phyloP scores from a whole-genome alignment of 2,329 filamentous ascomycete species.

The Neospermospora avenae region DNA sequence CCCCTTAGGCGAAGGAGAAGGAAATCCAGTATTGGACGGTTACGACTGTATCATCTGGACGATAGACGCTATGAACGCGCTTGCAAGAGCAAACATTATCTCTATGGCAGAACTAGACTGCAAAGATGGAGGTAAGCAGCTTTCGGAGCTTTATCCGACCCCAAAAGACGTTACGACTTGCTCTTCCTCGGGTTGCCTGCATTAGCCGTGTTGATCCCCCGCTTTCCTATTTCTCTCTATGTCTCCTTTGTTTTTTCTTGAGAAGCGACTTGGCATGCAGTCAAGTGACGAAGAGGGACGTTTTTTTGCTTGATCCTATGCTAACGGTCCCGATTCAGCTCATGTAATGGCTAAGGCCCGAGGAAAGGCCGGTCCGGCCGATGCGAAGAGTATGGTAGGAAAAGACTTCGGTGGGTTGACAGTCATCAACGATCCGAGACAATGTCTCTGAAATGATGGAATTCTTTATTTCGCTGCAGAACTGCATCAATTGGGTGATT shows the following conservation, averaged over 20 bases:
- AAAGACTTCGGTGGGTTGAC: slow-evolving; percentile 24
- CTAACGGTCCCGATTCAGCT: slow-evolving; percentile 16
- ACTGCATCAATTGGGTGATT: not conserved
- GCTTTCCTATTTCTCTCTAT: not conserved
- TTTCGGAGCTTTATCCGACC: not conserved
- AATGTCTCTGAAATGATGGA: not conserved
- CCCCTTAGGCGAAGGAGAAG: slow-evolving; percentile 13
- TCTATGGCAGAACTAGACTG: slow-evolving; percentile 13
- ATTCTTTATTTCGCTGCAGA: too few species aligned
- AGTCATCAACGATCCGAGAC: slow-evolving; percentile 17
- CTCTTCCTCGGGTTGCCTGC: not conserved
- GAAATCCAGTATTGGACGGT: slow-evolving; percentile 23
- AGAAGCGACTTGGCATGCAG: not conserved
- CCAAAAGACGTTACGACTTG: not conserved
- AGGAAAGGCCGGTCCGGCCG: slow-evolving; percentile 23
- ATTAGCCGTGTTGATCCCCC: not conserved
- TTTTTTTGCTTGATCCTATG: not conserved
- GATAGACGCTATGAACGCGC: slow-evolving; percentile 20
- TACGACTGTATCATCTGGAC: slow-evolving; percentile 31
- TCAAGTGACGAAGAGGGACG: not conserved
- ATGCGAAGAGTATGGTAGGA: slow-evolving; percentile 28
- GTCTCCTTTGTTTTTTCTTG: not conserved
- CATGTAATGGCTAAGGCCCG: slow-evolving; percentile 23
- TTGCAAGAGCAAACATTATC: slow-evolving; percentile 16
- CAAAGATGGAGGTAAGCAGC: not conserved